Percentiles rank a stretch among this genome's conserved stretches.
These are phyloP conservation scores for Calendula officinalis DNA, from an alignment of 129 eudicot genomes.

Conservation along the genomic window DNA sequence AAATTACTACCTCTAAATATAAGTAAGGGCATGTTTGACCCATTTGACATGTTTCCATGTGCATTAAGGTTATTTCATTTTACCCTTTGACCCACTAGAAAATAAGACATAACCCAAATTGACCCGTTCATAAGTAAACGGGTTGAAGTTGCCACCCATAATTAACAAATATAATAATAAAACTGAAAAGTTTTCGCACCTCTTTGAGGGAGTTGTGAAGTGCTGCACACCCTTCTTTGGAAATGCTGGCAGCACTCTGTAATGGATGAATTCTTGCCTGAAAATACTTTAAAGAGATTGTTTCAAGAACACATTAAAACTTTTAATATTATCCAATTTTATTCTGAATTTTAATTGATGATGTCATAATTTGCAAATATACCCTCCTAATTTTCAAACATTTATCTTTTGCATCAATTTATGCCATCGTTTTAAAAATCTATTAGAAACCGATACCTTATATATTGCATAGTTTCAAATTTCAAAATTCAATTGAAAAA, in stretches of 20 bases:
- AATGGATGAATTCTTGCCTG: slow-evolving; percentile 93
- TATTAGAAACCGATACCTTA: too few relatives aligned
- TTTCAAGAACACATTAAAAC: not conserved
- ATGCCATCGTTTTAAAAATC: too few relatives aligned
- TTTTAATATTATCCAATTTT: not conserved
- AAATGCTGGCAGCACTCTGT: slow-evolving; percentile 65
- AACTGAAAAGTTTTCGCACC: slow-evolving; percentile 42
- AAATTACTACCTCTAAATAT: too few relatives aligned
- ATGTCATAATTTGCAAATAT: too few relatives aligned
- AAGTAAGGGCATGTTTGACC: too few relatives aligned
- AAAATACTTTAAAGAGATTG: not conserved
- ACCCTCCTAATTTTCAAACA: too few relatives aligned
- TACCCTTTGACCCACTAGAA: not conserved
- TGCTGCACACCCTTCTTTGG: slow-evolving; percentile 66
- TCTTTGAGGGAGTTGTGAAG: slow-evolving; percentile 71
- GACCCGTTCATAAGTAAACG: not conserved
- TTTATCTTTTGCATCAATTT: too few relatives aligned
- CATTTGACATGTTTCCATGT: not conserved
- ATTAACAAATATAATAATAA: not conserved
- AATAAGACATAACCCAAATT: not conserved
- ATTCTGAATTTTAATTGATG: too few relatives aligned
- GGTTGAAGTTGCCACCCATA: slow-evolving; percentile 7
- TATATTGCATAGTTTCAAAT: too few relatives aligned
- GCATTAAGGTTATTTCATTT: not conserved
- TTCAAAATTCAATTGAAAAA: too few relatives aligned